A percentile compares a stretch with the other conserved stretches of the same genome.
These are phyloP conservation scores for Phytophthora podocarpi DNA, from an alignment of 352 stramenopile species.

Conservation along the genomic window DNA sequence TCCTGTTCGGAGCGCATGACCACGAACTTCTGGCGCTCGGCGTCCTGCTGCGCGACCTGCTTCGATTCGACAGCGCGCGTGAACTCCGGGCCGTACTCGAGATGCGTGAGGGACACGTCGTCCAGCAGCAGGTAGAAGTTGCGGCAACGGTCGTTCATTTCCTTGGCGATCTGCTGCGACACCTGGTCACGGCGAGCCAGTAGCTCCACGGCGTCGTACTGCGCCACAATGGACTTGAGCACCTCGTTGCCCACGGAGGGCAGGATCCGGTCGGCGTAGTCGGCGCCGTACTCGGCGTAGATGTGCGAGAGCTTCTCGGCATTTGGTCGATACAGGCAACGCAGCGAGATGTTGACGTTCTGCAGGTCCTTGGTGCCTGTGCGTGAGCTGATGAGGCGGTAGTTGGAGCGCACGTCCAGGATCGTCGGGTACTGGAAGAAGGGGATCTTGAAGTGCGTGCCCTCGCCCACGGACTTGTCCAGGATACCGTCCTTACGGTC, in stretches of 20 bases:
- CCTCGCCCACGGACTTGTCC: conserved; percentile 95
- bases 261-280: conserved; percentile 99
- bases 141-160: conserved; percentile 95
- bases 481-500: conserved; percentile 98
- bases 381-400: conserved; percentile 96
- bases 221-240: conserved; percentile 93
- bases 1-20: conserved; percentile 99
- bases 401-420: conserved; percentile 98
- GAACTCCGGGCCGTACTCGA: conserved; percentile 99
- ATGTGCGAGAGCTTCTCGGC: conserved; percentile 95
- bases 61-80: conserved; percentile 99
- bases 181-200: conserved; percentile 99
- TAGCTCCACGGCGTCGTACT: conserved; percentile 99
- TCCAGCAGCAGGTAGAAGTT: conserved; percentile 99
- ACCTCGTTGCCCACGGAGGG: conserved; percentile 98
- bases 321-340: conserved; percentile 95
- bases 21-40: conserved; percentile 99
- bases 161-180: conserved; percentile 95
- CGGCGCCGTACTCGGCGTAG: conserved; percentile 96
- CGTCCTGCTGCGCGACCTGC: conserved; percentile 99
- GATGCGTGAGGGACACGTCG: conserved; percentile 99
- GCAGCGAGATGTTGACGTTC: conserved; percentile 99
- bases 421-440: conserved; percentile 98
- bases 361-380: conserved; percentile 99
- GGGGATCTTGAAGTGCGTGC: conserved; percentile 99